Percentiles rank a stretch among this genome's conserved stretches.
These are phyloP conservation scores for Aspergillus heteromorphus DNA, from an alignment of 495 filamentous ascomycete species.

Conservation along the genomic window DNA sequence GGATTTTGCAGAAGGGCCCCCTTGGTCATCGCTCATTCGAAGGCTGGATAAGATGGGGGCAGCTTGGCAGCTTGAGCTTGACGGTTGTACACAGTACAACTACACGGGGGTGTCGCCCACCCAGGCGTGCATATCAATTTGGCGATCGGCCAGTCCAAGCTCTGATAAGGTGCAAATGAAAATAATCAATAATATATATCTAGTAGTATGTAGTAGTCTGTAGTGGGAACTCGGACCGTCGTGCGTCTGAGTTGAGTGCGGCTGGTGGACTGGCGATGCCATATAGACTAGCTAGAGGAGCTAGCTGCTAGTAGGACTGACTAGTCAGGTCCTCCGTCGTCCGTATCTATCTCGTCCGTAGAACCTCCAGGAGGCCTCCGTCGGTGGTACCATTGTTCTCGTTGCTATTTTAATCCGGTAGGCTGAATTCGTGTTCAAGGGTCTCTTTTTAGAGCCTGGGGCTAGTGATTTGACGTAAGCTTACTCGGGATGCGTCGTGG, in stretches of 20 bases:
- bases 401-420: constrained; percentile 1
- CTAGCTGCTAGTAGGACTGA: not conserved
- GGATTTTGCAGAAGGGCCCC: not conserved
- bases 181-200: not conserved
- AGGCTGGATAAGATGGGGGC: not conserved
- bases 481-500: too few species aligned
- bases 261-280: not conserved
- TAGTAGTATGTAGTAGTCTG: too few species aligned
- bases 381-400: not conserved
- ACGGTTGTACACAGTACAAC: not conserved
- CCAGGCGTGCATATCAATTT: not conserved
- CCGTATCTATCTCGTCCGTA: not conserved
- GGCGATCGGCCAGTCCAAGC: constrained; percentile 4
- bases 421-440: not conserved
- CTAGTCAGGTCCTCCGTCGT: not conserved
- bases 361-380: not conserved
- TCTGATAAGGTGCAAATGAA: constrained; percentile 4
- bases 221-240: constrained; percentile 7
- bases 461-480: not conserved
- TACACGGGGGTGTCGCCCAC: not conserved
- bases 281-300: too few species aligned
- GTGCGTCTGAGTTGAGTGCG: not conserved
- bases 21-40: not conserved
- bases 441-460: too few species aligned
- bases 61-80: not conserved